These are phyloP conservation scores for Beta corolliflora DNA, from an alignment of 179 eudicot species.

Conservation along the genomic window DNA sequence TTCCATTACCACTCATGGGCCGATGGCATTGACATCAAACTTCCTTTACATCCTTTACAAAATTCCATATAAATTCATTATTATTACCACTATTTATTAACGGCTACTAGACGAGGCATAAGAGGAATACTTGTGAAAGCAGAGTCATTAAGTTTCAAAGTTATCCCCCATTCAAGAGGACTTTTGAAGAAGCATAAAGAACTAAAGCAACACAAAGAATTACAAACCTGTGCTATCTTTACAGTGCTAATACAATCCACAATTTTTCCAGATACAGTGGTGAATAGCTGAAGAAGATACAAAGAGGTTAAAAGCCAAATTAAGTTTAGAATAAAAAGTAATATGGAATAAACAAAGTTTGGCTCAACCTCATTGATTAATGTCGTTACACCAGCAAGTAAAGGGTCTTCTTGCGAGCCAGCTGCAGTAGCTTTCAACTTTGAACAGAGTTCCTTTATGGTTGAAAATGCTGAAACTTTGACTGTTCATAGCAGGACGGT, in stretches of 20 bases:
- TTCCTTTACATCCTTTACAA: too few species aligned
- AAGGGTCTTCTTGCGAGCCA: slow-evolving; percentile 38
- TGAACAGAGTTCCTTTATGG: slow-evolving; percentile 73
- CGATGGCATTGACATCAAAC: too few species aligned
- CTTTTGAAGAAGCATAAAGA: background rate
- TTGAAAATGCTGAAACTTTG: slow-evolving; percentile 71
- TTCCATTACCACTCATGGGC: too few species aligned
- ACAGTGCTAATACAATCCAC: slow-evolving; percentile 63
- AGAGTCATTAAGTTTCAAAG: background rate
- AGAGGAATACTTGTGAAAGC: background rate
- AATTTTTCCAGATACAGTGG: slow-evolving; percentile 57
- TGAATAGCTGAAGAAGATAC: slow-evolving; percentile 56
- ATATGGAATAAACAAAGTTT: background rate
- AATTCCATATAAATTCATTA: too few species aligned
- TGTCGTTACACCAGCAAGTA: slow-evolving; percentile 37
- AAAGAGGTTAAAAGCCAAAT: slow-evolving; percentile 17
- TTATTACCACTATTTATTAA: too few species aligned
- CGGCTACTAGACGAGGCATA: too few species aligned
- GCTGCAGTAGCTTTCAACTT: slow-evolving; percentile 44
- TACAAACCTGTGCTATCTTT: slow-evolving; percentile 81
- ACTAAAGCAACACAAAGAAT: background rate
- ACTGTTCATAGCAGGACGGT: slow-evolving; percentile 48
- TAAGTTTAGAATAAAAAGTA: background rate
- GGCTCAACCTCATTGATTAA: slow-evolving; percentile 64
- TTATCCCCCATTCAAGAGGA: background rate